phyloP scores from a whole-genome alignment of 306 rosid genomes.

The Myrica gale region DNA sequence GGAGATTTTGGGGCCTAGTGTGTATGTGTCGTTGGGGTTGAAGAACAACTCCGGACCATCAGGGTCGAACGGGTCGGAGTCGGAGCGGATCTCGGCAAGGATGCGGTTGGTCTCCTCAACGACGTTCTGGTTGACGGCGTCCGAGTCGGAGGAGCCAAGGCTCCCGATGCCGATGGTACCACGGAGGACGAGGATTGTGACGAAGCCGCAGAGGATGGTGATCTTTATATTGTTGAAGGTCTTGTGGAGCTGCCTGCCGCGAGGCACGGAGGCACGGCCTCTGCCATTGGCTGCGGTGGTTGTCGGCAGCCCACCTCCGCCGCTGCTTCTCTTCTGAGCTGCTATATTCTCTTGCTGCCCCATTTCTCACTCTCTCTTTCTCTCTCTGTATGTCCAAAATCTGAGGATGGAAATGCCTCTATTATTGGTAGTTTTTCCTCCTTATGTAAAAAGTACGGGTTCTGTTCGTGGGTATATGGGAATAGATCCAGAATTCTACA shows the following conservation, averaged over 20 bases:
- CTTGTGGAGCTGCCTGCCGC: slow-evolving; percentile 90
- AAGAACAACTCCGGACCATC: slow-evolving; percentile 40
- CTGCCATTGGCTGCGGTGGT: slow-evolving; percentile 33
- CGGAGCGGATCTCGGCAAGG: slow-evolving; percentile 96
- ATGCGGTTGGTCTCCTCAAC: slow-evolving; percentile 84
- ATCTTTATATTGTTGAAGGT: slow-evolving; percentile 90
- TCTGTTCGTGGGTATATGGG: not conserved
- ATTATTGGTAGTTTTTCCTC: not conserved
- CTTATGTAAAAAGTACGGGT: not conserved
- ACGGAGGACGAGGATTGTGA: slow-evolving; percentile 92
- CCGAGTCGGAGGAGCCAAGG: slow-evolving; percentile 64
- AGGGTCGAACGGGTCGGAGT: slow-evolving; percentile 68
- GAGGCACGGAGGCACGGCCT: slow-evolving; percentile 38
- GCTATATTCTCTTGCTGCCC: not conserved
- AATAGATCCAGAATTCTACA: not conserved
- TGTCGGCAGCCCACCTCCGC: slow-evolving; percentile 32
- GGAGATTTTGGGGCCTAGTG: slow-evolving; percentile 75
- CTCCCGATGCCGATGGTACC: slow-evolving; percentile 88
- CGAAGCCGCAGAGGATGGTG: slow-evolving; percentile 89
- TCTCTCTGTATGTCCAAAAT: not conserved
- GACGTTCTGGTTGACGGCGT: slow-evolving; percentile 60
- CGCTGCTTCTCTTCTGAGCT: slow-evolving; percentile 9
- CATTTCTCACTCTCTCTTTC: not conserved
- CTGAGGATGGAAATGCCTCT: not conserved
- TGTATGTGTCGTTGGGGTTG: slow-evolving; percentile 60